Evolutionary conservation across 371 early-diverging fungal species (phyloP).

Genomic region (Haplosporangium sp.): DNA sequence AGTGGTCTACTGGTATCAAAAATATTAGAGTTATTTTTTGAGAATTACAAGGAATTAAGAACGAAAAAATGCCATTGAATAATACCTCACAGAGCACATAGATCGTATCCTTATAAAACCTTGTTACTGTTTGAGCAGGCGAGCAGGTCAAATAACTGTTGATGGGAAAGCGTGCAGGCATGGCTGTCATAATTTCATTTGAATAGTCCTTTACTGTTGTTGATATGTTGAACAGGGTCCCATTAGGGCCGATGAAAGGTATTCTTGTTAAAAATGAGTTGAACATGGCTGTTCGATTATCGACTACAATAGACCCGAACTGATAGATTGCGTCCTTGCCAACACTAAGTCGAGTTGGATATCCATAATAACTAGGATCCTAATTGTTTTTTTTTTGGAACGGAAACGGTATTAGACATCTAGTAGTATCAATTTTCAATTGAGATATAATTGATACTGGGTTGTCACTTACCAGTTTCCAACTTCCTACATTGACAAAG

Average conservation of each 20-base stretch:
- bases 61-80: not conserved
- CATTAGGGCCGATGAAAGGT: not conserved
- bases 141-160: not conserved
- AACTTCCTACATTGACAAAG: not conserved
- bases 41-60: too few species aligned
- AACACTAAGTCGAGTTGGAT: not conserved
- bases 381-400: not conserved
- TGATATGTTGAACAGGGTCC: not conserved
- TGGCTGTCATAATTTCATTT: too few species aligned
- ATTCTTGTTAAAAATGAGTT: conserved; percentile 1
- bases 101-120: not conserved
- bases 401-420: not conserved
- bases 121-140: not conserved
- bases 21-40: too few species aligned
- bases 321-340: not conserved
- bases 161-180: too few species aligned
- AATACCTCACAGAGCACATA: conserved; percentile 6
- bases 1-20: too few species aligned
- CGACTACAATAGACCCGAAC: not conserved
- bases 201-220: too few species aligned
- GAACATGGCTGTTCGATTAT: not conserved
- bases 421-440: too few species aligned
- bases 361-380: conserved; percentile 1
- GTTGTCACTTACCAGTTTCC: conserved; percentile 7
- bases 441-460: not conserved